Evolutionary conservation across 495 filamentous ascomycete species (phyloP).

Genomic region (Thermothielavioides terrestris): DNA sequence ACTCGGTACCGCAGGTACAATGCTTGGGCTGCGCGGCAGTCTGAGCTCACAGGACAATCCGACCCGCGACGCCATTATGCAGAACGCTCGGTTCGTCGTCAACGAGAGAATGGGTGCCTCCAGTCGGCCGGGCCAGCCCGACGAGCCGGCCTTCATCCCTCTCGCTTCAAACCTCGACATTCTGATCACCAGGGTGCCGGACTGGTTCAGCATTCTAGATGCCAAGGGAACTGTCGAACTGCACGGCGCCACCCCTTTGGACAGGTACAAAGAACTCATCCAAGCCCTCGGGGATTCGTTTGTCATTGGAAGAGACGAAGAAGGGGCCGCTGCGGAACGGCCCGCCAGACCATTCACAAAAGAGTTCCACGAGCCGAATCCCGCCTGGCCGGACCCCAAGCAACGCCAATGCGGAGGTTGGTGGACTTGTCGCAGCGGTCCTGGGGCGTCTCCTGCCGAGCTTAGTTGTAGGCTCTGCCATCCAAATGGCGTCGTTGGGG

Average conservation of each 20-base stretch:
- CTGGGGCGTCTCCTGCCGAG: conserved; percentile 25
- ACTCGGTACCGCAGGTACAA: background rate
- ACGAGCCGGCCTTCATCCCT: too few relatives aligned
- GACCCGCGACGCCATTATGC: background rate
- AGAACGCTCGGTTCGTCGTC: background rate
- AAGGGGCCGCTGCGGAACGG: background rate
- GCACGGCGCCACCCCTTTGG: background rate
- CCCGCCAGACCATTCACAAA: conserved; percentile 17
- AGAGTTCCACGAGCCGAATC: conserved; percentile 26
- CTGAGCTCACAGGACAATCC: background rate
- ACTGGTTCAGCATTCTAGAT: conserved; percentile 27
- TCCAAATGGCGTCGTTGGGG: too few relatives aligned
- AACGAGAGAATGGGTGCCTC: background rate
- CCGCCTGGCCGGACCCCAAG: conserved; percentile 22
- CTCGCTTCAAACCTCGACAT: background rate
- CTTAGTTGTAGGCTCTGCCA: conserved; percentile 23
- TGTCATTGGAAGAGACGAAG: conserved; percentile 3
- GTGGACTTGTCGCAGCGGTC: conserved; percentile 34
- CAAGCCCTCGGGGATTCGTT: background rate
- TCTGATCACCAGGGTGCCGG: conserved; percentile 14
- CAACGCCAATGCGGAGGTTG: conserved; percentile 25
- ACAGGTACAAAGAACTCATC: conserved; percentile 10
- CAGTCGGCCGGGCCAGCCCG: background rate
- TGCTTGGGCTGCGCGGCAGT: background rate
- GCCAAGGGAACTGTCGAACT: conserved; percentile 8